Percentiles rank a stretch among this genome's conserved stretches.
These are phyloP conservation scores for Ocimum tenuiflorum DNA, from an alignment of 257 asterid species.

Conservation along the genomic window DNA sequence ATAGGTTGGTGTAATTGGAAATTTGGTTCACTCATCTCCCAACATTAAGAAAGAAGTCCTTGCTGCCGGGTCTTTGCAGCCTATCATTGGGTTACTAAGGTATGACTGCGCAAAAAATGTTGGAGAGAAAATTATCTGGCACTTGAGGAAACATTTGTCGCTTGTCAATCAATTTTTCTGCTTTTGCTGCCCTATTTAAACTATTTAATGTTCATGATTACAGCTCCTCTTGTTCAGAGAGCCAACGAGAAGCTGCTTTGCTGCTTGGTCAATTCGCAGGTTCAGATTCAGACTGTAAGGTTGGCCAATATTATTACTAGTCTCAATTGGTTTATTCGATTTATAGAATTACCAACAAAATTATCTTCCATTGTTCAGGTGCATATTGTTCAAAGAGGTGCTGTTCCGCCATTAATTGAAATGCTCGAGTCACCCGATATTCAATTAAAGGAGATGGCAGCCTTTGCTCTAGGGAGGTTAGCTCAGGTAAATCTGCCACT, in stretches of 20 bases:
- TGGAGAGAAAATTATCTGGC: neutral
- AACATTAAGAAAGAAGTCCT: conserved; percentile 92
- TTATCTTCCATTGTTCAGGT: conserved; percentile 38
- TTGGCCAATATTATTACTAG: conserved; percentile 26
- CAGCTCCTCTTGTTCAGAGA: conserved; percentile 95
- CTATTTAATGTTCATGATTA: conserved; percentile 11
- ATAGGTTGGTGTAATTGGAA: conserved; percentile 97
- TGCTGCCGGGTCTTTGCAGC: conserved; percentile 94
- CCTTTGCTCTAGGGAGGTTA: conserved; percentile 95
- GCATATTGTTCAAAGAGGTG: conserved; percentile 98
- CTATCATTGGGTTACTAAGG: conserved; percentile 94
- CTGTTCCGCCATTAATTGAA: conserved; percentile 79
- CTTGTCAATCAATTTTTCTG: neutral
- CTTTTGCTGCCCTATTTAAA: conserved; percentile 11
- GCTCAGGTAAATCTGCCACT: conserved; percentile 66
- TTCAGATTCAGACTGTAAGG: conserved; percentile 96
- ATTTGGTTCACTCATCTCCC: conserved; percentile 94
- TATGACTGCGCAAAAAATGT: conserved; percentile 15
- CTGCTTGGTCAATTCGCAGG: conserved; percentile 97
- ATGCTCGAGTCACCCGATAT: conserved; percentile 91
- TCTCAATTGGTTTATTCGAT: neutral
- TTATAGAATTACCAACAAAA: neutral
- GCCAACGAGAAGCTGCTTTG: conserved; percentile 98
- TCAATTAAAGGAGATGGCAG: conserved; percentile 92
- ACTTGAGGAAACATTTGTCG: neutral